Base-by-base conservation (phyloP, 768 basidiomycete genomes). In the Amanita brunnescens region DNA sequence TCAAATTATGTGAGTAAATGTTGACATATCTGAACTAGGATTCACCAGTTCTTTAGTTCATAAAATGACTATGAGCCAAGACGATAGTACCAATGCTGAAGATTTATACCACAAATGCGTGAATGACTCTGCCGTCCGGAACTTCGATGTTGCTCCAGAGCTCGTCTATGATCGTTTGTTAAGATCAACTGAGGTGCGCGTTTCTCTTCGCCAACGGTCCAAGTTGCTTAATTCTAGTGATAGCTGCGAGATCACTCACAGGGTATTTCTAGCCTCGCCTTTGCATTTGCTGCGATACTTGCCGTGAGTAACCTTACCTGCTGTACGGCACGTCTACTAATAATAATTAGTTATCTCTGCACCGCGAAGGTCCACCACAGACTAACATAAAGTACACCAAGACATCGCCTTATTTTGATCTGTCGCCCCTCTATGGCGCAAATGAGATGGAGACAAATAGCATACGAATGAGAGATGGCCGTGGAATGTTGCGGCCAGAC, bases 401-500 rank as follows among this genome's bases (percentile, higher is more conserved):
- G 37, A 53, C 53, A 5, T 51, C 55, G 5, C 55, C 60, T 35
- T 55, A 52, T 21, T 54, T 62, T 13, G 61, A 62, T 34, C 47
- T 62, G 21, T 54, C 56, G 14, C 58, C 61, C 29, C 51, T 62
- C 18, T 62, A 62, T 33, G 61, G 61, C 18, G 37, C 33, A 12
- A 54, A 48, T 32, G 50, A 56, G 8, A 26, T 13, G 14, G 61
- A 62, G 37, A 38, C 45, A 5, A 47, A 57, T 33, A 30, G 33
- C 39, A 49, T 62, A 39, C 58, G 61, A 8, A 37, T 42, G n/a
- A 60, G 59, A 45, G 59, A 62, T 20, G 61, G 61, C 1, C 35
- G 52, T 29, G 61, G 61, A 13, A 59, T 55, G 55, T 52, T 62
- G 16, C 54, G 55, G 32, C 61, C 61, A 0, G 61, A 62, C 47